A percentile compares a stretch with the other conserved stretches of the same genome.
Conservation (phyloP, 345 rosid genomes). For the Toxicodendron radicans region DNA sequence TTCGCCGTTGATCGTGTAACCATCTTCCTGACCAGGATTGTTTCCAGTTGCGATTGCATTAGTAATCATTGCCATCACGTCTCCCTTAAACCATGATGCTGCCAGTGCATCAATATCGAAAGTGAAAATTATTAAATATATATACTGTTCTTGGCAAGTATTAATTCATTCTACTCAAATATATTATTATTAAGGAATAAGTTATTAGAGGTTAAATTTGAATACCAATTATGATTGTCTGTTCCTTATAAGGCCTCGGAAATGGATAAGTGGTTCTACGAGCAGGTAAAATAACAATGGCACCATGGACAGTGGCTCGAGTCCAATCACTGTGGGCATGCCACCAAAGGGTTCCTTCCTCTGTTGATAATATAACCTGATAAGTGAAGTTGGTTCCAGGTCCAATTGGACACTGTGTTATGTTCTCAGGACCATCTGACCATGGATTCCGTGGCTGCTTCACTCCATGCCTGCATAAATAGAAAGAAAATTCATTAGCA, state of each 20-base stretch:
- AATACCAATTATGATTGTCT: slow-evolving; percentile 15
- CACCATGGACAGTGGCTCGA: too few species aligned
- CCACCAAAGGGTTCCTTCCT: too few species aligned
- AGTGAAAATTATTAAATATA: neutral
- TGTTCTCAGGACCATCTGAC: slow-evolving; percentile 37
- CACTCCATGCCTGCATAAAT: slow-evolving; percentile 33
- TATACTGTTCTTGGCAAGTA: neutral
- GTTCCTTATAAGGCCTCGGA: neutral
- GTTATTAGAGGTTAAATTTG: neutral
- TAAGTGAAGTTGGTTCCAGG: slow-evolving; percentile 27
- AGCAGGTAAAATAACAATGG: slow-evolving; percentile 14
- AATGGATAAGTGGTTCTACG: slow-evolving; percentile 9
- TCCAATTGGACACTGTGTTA: slow-evolving; percentile 35
- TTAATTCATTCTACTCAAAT: neutral
- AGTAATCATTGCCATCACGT: slow-evolving; percentile 10
- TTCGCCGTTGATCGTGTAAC: slow-evolving; percentile 36
- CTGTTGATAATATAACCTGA: slow-evolving; percentile 14
- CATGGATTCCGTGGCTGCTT: slow-evolving; percentile 36
- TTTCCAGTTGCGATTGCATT: slow-evolving; percentile 4
- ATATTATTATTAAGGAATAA: neutral
- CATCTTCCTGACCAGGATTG: slow-evolving; percentile 19
- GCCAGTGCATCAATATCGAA: neutral
- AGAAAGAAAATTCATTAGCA: too few species aligned
- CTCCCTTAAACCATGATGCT: slow-evolving; percentile 28
- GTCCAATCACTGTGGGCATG: too few species aligned